phyloP scores from a whole-genome alignment of 148 eudicot genomes.

The Limonium bicolor region DNA sequence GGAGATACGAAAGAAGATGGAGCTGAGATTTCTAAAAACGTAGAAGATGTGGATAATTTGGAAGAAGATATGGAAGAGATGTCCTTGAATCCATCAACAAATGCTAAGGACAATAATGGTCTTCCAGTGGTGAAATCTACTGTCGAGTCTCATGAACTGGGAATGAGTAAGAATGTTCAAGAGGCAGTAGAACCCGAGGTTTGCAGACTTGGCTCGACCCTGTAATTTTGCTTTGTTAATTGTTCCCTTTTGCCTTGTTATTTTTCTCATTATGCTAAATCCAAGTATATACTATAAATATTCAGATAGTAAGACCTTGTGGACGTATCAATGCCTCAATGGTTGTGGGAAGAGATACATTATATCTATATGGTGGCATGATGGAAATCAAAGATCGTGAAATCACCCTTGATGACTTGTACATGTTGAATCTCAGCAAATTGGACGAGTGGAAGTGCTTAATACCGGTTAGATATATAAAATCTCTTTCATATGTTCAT shows the following conservation, averaged over 20 bases:
- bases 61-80: constrained; percentile 34
- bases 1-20: constrained; percentile 17
- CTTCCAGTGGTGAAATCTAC: constrained; percentile 13
- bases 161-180: constrained; percentile 23
- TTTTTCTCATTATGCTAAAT: background rate
- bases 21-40: constrained; percentile 27
- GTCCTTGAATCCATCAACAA: constrained; percentile 32
- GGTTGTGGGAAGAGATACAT: constrained; percentile 86
- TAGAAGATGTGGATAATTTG: constrained; percentile 29
- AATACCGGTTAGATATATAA: constrained; percentile 43
- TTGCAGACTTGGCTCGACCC: constrained; percentile 10
- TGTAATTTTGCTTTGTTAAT: background rate
- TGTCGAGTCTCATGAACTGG: constrained; percentile 16
- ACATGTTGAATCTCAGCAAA: constrained; percentile 85
- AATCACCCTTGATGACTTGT: constrained; percentile 86
- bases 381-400: constrained; percentile 95
- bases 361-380: constrained; percentile 94
- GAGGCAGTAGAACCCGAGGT: constrained; percentile 63
- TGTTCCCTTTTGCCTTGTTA: constrained; percentile 1
- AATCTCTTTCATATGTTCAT: background rate
- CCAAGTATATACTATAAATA: background rate
- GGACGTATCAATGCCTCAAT: constrained; percentile 86
- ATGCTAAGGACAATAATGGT: constrained; percentile 12
- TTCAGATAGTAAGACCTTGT: constrained; percentile 88
- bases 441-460: constrained; percentile 98